phyloP scores from a whole-genome alignment of 1,284 basidiomycete genomes.

The Porphyrellus sp. region DNA sequence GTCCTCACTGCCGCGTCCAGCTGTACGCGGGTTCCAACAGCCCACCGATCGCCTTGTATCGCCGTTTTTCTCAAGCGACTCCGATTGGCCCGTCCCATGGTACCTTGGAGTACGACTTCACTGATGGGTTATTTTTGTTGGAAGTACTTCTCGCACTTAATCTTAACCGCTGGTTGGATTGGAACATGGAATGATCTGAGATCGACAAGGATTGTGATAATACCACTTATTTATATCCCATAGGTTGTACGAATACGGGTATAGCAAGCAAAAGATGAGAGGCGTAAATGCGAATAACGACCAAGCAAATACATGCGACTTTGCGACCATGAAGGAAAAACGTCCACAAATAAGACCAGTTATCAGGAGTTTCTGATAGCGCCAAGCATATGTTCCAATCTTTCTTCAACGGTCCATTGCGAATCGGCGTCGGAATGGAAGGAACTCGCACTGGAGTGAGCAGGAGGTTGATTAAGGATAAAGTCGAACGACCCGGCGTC shows the following conservation, averaged over 20 bases:
- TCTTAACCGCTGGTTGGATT: constrained; percentile 72
- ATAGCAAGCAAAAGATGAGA: constrained; percentile 17
- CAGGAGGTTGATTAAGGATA: constrained; percentile 39
- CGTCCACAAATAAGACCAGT: constrained; percentile 24
- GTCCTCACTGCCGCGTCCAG: constrained; percentile 32
- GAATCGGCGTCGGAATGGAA: constrained; percentile 58
- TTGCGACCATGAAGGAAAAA: constrained; percentile 12
- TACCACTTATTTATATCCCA: constrained; percentile 35
- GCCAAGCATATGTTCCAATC: constrained; percentile 70
- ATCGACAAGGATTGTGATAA: constrained; percentile 18
- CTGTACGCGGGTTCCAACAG: constrained; percentile 45
- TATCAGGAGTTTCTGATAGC: constrained; percentile 44
- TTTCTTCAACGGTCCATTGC: constrained; percentile 71
- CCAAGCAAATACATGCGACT: constrained; percentile 17
- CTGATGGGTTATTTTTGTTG: constrained; percentile 55
- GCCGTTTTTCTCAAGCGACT: constrained; percentile 49
- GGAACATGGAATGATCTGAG: constrained; percentile 43
- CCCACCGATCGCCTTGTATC: constrained; percentile 53
- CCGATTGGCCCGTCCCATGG: constrained; percentile 62
- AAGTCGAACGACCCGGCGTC: constrained; percentile 82
- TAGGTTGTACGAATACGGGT: constrained; percentile 35
- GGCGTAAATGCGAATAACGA: constrained; percentile 14
- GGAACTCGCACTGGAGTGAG: constrained; percentile 58
- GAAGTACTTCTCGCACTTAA: constrained; percentile 63
- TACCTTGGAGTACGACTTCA: constrained; percentile 59